Percentiles rank a stretch among this genome's conserved stretches.
These are phyloP conservation scores for Firmiana major DNA, from an alignment of 345 rosid genomes.

Conservation along the genomic window DNA sequence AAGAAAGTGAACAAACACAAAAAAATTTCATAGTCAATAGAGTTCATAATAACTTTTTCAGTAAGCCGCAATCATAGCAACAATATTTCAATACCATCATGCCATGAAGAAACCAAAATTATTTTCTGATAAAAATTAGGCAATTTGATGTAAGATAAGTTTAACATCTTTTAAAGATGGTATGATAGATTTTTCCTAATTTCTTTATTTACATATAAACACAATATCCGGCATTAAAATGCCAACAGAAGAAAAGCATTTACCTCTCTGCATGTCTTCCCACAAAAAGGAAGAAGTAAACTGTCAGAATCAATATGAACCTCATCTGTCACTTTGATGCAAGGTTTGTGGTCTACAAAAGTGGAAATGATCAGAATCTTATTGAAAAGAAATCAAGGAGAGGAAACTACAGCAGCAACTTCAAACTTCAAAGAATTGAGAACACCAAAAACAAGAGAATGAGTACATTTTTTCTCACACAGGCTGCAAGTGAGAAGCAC, in stretches of 20 bases:
- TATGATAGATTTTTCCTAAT: background rate
- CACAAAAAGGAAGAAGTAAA: conserved; percentile 56
- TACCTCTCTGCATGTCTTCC: conserved; percentile 79
- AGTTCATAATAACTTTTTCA: background rate
- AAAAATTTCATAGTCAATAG: background rate
- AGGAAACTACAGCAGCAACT: background rate
- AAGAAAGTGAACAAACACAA: background rate
- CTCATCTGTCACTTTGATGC: conserved; percentile 47
- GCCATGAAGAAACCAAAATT: background rate
- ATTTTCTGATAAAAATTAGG: background rate
- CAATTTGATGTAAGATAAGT: background rate
- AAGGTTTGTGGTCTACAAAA: conserved; percentile 68
- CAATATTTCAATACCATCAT: background rate
- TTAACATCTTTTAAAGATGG: background rate
- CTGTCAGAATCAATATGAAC: conserved; percentile 33
- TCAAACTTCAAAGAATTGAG: conserved; percentile 7
- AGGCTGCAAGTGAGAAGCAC: conserved; percentile 44
- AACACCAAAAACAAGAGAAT: conserved; percentile 16
- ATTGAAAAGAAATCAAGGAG: background rate
- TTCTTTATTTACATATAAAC: background rate
- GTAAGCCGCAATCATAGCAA: background rate
- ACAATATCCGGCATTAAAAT: background rate
- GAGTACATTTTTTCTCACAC: conserved; percentile 85
- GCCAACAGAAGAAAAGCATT: background rate
- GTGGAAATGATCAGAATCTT: conserved; percentile 17